Evolutionary conservation across 805 yeast genomes (phyloP).

Genomic region (Grigorovia yakushimaensis): DNA sequence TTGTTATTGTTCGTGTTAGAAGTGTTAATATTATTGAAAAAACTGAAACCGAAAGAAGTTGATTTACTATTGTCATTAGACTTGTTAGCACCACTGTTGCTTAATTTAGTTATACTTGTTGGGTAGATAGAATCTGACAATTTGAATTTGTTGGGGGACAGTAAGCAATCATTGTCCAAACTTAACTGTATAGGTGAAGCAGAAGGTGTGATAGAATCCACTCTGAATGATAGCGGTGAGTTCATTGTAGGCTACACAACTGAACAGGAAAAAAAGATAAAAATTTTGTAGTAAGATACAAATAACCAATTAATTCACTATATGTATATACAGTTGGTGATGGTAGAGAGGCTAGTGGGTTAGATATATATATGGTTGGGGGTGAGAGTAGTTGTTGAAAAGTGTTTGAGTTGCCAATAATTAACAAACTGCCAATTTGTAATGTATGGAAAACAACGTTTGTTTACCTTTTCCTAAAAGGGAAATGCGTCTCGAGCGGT

Average conservation of each 20-base stretch:
- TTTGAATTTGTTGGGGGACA: conserved; percentile 24
- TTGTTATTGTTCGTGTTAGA: not conserved
- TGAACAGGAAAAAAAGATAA: not conserved
- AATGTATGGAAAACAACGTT: not conserved
- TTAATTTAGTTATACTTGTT: not conserved
- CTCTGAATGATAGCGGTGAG: conserved; percentile 16
- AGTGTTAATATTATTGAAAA: not conserved
- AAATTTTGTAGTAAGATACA: no score
- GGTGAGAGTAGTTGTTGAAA: not conserved
- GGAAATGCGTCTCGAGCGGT: not conserved
- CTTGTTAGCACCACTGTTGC: not conserved
- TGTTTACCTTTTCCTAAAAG: not conserved
- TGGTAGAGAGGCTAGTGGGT: no score
- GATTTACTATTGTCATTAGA: not conserved
- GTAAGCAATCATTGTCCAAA: conserved; percentile 19
- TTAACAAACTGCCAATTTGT: no score
- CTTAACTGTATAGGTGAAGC: conserved; percentile 23
- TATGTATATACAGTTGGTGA: no score
- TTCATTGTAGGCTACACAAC: conserved; percentile 5
- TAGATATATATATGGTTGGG: no score
- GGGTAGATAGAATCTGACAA: conserved; percentile 12
- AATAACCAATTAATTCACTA: no score
- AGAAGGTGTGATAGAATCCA: conserved; percentile 22
- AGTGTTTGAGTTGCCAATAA: no score
- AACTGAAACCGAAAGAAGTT: not conserved